Conservation (phyloP, 1,139 yeast genomes). For the Cylindricascospora bacillispora region DNA sequence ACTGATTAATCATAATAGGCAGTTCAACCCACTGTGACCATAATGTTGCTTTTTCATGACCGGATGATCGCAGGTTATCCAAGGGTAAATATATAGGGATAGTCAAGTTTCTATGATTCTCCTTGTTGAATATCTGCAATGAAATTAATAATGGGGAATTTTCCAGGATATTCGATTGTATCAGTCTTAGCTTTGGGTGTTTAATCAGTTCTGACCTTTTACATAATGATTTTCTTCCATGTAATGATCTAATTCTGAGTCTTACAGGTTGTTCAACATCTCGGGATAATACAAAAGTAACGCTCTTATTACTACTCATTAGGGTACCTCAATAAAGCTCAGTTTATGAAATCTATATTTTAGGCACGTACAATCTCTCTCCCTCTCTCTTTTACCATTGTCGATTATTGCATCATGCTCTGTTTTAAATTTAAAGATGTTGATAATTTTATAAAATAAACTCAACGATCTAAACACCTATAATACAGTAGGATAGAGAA, state of each 20-base stretch:
- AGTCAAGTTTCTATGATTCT: conserved; percentile 38
- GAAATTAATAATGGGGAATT: conserved; percentile 53
- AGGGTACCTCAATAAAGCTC: not conserved
- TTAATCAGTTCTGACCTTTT: conserved; percentile 43
- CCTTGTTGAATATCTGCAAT: conserved; percentile 48
- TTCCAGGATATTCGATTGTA: conserved; percentile 36
- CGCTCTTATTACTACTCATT: conserved; percentile 29
- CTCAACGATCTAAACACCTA: too few relatives aligned
- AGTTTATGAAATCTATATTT: too few relatives aligned
- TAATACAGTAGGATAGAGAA: too few relatives aligned
- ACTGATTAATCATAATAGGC: conserved; percentile 58
- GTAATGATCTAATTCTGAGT: conserved; percentile 35
- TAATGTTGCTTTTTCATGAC: conserved; percentile 44
- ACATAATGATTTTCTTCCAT: conserved; percentile 36
- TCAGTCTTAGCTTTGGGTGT: conserved; percentile 40
- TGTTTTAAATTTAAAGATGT: too few relatives aligned
- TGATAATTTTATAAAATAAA: too few relatives aligned
- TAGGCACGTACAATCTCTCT: too few relatives aligned
- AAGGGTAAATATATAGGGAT: conserved; percentile 52
- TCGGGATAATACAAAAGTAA: conserved; percentile 64
- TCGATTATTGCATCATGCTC: too few relatives aligned
- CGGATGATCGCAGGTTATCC: too few relatives aligned
- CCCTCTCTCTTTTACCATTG: too few relatives aligned
- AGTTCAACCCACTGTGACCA: conserved; percentile 58
- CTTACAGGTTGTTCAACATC: conserved; percentile 50